These are phyloP conservation scores for Penicillium cataractarum DNA, from an alignment of 495 filamentous ascomycete species.

Conservation along the genomic window DNA sequence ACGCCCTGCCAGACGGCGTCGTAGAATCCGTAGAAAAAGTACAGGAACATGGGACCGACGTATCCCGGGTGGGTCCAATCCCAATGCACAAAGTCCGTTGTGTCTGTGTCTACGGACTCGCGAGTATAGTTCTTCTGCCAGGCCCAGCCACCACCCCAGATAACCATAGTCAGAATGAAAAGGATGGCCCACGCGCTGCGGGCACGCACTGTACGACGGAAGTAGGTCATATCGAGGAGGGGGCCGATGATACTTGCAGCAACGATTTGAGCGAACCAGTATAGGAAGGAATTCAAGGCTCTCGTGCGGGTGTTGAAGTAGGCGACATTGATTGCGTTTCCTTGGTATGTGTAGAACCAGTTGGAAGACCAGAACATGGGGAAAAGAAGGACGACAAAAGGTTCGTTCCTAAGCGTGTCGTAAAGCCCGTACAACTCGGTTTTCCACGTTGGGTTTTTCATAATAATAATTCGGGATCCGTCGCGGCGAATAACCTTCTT, in stretches of 20 bases:
- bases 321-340: conserved; percentile 50
- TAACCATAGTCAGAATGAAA: conserved; percentile 40
- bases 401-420: conserved; percentile 61
- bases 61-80: conserved; percentile 26
- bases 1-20: conserved; percentile 62
- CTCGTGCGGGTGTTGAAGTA: conserved; percentile 49
- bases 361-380: conserved; percentile 64
- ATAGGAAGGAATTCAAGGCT: conserved; percentile 47
- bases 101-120: conserved; percentile 18
- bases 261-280: conserved; percentile 54
- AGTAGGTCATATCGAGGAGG: conserved; percentile 38
- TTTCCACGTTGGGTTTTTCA: neutral
- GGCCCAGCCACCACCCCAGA: conserved; percentile 53
- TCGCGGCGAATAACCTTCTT: neutral
- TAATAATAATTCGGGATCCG: neutral
- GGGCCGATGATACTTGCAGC: conserved; percentile 45
- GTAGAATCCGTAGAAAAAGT: conserved; percentile 55
- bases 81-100: neutral
- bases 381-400: conserved; percentile 43
- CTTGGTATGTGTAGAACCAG: conserved; percentile 74
- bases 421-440: neutral
- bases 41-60: conserved; percentile 51
- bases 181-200: conserved; percentile 24
- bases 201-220: conserved; percentile 26
- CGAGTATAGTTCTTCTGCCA: conserved; percentile 46